Base-by-base conservation (phyloP, 2,329 filamentous ascomycete species). In the Fusarium sp. region DNA sequence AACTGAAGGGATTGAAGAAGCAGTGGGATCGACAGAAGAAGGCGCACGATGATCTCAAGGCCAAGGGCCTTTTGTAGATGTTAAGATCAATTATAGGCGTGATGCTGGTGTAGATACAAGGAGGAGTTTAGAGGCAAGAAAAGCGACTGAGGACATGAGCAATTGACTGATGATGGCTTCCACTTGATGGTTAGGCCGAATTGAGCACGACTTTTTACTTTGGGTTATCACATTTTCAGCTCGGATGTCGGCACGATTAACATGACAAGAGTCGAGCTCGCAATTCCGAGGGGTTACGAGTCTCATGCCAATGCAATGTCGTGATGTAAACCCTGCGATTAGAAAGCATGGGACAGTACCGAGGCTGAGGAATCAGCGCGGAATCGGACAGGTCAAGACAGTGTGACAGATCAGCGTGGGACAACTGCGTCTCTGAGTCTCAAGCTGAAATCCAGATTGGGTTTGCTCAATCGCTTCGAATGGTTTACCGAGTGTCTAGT, bases 21-120 rank as follows among this genome's bases (percentile, higher is more conserved):
- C 92, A 95, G 65, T 97, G 94, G 94, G 93, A 97, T 77, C 91
- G 88, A 81, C 96, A 98, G 86, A 97, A 95, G 87, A 97, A 96
- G 88, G 82, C 90, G 68, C 92, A 95, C 81, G 92, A 95, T 72
- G 90, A 92, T 69, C 72, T 82, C 35, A 83, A 82, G 73, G 80
- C 80, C 17, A 83, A 82, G 73, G 81, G 80, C 58, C 56, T 81
- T 62, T 66, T 77, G 70, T 80, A 71, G 67, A 70, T 62, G 58
- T 3, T 3, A 25, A 17, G 17, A 37, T 50, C 20, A 33, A 47
- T 32, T 37, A 52, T n/a, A 38, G 63, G 47, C 14, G 62, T n/a
- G 66, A n/a, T 56, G 59, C 43, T 59, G 54, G 47, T 27, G 35
- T 50, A 33, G 47, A 47, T 64, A 69, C 35, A 27, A 25, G 72